phyloP scores from a whole-genome alignment of 192 early-diverging fungal species.

The Rhizophagus clarus region DNA sequence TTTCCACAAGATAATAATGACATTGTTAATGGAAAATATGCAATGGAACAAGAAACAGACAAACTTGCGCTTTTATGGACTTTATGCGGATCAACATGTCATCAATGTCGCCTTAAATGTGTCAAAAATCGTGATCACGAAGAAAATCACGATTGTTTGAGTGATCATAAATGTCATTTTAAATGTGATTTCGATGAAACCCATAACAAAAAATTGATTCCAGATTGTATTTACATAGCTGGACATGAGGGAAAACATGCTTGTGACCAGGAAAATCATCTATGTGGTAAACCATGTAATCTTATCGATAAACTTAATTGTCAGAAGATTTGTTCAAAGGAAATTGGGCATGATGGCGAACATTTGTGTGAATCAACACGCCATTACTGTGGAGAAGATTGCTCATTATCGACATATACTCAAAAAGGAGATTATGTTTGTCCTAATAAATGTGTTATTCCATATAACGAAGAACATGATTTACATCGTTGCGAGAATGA shows the following conservation, averaged over 20 bases:
- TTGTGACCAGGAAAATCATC: constrained; percentile 5
- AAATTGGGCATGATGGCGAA: constrained; percentile 22
- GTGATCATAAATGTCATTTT: constrained; percentile 32
- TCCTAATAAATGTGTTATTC: constrained; percentile 15
- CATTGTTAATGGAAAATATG: constrained; percentile 1
- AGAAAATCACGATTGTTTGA: constrained; percentile 28
- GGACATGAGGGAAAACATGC: constrained; percentile 21
- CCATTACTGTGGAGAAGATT: constrained; percentile 33
- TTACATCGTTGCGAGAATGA: constrained; percentile 21
- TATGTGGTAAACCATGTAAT: constrained; percentile 2
- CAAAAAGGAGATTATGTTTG: constrained; percentile 21
- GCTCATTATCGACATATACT: constrained; percentile 26
- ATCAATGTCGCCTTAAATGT: constrained; percentile 22
- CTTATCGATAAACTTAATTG: constrained; percentile 15
- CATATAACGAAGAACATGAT: constrained; percentile 3
- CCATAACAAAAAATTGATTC: constrained; percentile 15
- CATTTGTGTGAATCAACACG: constrained; percentile 26
- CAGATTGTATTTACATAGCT: constrained; percentile 23
- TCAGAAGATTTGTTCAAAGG: constrained; percentile 28
- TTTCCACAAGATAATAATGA: constrained; percentile 31
- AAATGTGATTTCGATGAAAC: constrained; percentile 9
- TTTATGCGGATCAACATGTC: constrained; percentile 20
- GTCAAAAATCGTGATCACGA: constrained; percentile 26
- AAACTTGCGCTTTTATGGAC: constrained; percentile 19
- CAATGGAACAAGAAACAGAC: constrained; percentile 19